These are phyloP conservation scores for Albugo laibachii DNA, from an alignment of 352 stramenopile species.

Conservation along the genomic window DNA sequence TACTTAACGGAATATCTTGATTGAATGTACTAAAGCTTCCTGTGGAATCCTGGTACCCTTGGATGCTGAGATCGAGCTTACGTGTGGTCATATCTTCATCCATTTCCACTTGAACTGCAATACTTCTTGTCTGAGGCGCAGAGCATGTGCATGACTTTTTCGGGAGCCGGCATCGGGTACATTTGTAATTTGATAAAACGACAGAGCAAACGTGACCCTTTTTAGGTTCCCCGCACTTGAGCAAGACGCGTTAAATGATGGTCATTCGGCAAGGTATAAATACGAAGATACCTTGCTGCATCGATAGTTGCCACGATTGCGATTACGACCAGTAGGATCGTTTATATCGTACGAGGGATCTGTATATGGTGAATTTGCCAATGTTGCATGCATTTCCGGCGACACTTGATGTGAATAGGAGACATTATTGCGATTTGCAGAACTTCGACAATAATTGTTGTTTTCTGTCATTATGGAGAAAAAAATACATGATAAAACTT, in stretches of 20 bases:
- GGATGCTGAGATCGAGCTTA: slow-evolving; percentile 44
- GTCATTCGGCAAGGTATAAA: not conserved
- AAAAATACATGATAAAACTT: too few relatives aligned
- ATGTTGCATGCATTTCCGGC: too few relatives aligned
- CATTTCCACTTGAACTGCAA: slow-evolving; percentile 57
- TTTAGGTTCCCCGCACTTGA: slow-evolving; percentile 64
- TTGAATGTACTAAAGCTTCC: too few relatives aligned
- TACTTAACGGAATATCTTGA: too few relatives aligned
- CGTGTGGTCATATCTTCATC: slow-evolving; percentile 69
- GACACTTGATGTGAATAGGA: too few relatives aligned
- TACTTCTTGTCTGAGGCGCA: slow-evolving; percentile 39
- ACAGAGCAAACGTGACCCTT: slow-evolving; percentile 72
- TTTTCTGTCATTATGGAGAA: too few relatives aligned
- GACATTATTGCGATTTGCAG: too few relatives aligned
- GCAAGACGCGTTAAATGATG: not conserved
- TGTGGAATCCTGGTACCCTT: slow-evolving; percentile 13
- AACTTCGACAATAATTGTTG: too few relatives aligned
- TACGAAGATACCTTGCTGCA: slow-evolving; percentile 49
- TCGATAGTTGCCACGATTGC: slow-evolving; percentile 72
- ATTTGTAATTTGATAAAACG: slow-evolving; percentile 70
- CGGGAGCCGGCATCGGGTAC: slow-evolving; percentile 37
- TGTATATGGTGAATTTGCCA: not conserved
- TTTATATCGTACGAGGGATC: slow-evolving; percentile 14
- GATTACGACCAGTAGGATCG: slow-evolving; percentile 34
- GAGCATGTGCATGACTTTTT: slow-evolving; percentile 59